phyloP scores from a whole-genome alignment of 2,329 filamentous ascomycete genomes.

The Domatiomyces catenatus region DNA sequence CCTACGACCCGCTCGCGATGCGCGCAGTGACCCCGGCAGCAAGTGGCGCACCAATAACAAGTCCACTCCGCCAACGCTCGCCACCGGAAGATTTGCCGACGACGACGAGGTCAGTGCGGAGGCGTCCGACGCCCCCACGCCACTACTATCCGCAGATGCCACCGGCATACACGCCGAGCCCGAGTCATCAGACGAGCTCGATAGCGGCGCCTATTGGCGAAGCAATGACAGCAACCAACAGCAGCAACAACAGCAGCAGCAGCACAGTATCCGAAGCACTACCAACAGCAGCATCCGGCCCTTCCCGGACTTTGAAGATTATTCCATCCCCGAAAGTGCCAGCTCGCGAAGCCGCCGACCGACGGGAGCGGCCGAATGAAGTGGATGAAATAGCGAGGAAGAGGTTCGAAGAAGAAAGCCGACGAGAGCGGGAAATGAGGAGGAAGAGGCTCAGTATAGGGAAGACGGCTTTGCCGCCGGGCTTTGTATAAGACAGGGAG shows the following conservation, averaged over 20 bases:
- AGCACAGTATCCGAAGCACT: constrained; percentile 7
- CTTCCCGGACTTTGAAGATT: constrained; percentile 15
- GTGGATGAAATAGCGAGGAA: constrained; percentile 1
- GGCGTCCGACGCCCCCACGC: neutral
- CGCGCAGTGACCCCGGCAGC: neutral
- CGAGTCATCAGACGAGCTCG: neutral
- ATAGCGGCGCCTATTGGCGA: constrained; percentile 2
- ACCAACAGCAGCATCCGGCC: constrained; percentile 9
- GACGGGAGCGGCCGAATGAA: constrained; percentile 4
- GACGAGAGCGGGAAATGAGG: constrained; percentile 13
- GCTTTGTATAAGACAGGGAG: neutral
- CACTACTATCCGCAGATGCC: constrained; percentile 1
- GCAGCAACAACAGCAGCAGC: constrained; percentile 5
- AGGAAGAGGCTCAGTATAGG: constrained; percentile 3
- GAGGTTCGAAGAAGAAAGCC: constrained; percentile 14
- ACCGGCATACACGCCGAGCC: constrained; percentile 5
- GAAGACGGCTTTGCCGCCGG: neutral
- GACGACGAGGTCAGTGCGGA: neutral
- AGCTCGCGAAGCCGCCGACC: constrained; percentile 6
- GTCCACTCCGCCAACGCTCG: constrained; percentile 1
- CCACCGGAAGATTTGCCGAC: neutral
- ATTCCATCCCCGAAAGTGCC: constrained; percentile 5
- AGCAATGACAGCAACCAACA: constrained; percentile 7
- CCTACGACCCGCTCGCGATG: constrained; percentile 2
- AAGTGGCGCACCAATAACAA: neutral